Evolutionary conservation across 164 flowering plant genomes (phyloP).

Genomic region (Saururus chinensis): DNA sequence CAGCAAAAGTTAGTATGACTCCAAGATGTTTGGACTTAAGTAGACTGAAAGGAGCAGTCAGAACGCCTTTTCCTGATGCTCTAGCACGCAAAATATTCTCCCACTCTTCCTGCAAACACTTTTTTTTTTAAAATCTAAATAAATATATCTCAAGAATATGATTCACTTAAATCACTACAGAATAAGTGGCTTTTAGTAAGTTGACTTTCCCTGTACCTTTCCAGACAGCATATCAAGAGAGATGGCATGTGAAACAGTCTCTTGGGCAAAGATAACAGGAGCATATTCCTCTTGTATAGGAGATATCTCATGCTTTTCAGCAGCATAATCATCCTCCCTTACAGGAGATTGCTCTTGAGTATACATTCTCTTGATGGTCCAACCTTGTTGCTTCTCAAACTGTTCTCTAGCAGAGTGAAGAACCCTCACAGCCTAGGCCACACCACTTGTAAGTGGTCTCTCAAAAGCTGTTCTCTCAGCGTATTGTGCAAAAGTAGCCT

Average conservation of each 20-base stretch:
- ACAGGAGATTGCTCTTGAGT: constrained; percentile 46
- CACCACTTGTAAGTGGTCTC: constrained; percentile 94
- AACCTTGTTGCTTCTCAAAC: constrained; percentile 83
- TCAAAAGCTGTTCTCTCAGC: constrained; percentile 91
- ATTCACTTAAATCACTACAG: too few species aligned
- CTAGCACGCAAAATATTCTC: constrained; percentile 87
- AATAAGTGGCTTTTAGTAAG: background rate
- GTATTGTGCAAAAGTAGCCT: constrained; percentile 80
- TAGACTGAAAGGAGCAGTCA: constrained; percentile 82
- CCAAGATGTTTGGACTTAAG: constrained; percentile 82
- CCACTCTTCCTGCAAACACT: constrained; percentile 72
- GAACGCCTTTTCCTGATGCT: constrained; percentile 83
- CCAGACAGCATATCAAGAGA: constrained; percentile 95
- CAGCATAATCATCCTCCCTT: constrained; percentile 42
- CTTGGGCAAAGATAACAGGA: constrained; percentile 96
- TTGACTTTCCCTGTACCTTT: constrained; percentile 27
- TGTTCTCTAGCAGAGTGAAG: constrained; percentile 78
- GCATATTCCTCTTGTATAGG: constrained; percentile 90
- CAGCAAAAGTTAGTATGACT: constrained; percentile 87
- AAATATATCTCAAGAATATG: background rate
- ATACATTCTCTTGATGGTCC: constrained; percentile 89
- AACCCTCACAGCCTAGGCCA: constrained; percentile 93
- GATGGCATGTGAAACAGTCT: constrained; percentile 75
- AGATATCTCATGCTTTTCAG: constrained; percentile 50
- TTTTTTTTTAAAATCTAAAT: too few species aligned